These are phyloP conservation scores for Hericium coralloides DNA, from an alignment of 768 basidiomycete species.

Conservation along the genomic window DNA sequence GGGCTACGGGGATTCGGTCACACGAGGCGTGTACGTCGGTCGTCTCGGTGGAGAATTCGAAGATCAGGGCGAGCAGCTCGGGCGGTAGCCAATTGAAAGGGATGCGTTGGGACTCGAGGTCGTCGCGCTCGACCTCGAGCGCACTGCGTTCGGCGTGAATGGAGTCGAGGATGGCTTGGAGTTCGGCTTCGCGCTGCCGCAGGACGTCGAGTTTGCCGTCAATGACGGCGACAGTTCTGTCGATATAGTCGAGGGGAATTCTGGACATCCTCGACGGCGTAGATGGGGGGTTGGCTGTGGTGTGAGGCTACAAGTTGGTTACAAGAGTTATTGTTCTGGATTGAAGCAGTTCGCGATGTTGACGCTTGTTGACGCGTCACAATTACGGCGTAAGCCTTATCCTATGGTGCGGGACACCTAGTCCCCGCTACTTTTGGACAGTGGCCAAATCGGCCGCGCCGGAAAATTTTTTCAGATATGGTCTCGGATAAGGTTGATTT, in stretches of 20 bases:
- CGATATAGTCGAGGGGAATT: background rate
- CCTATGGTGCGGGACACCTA: no score
- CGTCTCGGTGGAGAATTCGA: constrained; percentile 1
- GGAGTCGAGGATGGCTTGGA: constrained; percentile 7
- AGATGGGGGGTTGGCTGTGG: background rate
- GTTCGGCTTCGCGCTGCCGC: constrained; percentile 1
- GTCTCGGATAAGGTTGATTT: no score
- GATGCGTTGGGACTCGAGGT: background rate
- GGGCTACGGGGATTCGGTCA: constrained; percentile 4
- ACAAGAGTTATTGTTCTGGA: background rate
- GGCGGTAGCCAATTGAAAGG: constrained; percentile 9
- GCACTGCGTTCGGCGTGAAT: background rate
- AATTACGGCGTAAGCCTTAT: background rate
- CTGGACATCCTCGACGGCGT: no score
- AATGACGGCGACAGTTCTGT: constrained; percentile 1
- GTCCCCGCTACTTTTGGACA: no score
- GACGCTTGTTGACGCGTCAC: background rate
- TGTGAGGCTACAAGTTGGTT: no score
- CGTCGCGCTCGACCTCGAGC: constrained; percentile 2
- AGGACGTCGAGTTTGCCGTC: constrained; percentile 3
- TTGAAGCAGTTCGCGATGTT: background rate
- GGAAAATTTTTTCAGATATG: no score
- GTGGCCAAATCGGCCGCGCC: no score
- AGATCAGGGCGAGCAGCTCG: constrained; percentile 13
- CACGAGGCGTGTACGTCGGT: background rate